Conservation (phyloP, 495 filamentous ascomycete genomes). For the Aspergillus steynii region DNA sequence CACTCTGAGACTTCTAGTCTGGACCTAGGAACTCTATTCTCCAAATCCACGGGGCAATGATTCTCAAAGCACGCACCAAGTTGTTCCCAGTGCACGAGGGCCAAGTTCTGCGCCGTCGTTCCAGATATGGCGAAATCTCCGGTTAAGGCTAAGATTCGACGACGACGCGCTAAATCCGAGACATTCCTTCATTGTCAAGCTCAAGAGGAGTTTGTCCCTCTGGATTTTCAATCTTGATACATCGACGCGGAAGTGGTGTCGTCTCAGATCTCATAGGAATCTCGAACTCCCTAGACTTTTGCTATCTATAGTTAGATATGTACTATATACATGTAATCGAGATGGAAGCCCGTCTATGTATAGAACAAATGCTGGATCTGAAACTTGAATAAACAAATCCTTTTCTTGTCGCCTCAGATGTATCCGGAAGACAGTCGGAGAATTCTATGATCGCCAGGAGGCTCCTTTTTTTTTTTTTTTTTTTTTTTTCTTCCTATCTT, state of each 20-base stretch:
- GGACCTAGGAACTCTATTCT: conserved; percentile 18
- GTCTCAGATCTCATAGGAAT: background rate
- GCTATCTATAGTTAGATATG: background rate
- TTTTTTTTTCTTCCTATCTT: background rate
- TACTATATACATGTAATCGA: background rate
- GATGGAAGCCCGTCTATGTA: background rate
- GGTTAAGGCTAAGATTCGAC: conserved; percentile 20
- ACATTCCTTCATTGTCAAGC: conserved; percentile 7
- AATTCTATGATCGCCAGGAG: conserved; percentile 7
- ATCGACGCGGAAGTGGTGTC: background rate
- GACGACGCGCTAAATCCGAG: conserved; percentile 11
- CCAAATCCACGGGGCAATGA: conserved; percentile 4
- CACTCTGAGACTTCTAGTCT: conserved; percentile 12
- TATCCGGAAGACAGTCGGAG: background rate
- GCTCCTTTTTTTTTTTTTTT: background rate
- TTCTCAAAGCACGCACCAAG: conserved; percentile 16
- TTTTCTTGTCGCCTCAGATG: background rate
- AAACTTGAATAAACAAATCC: background rate
- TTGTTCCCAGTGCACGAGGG: conserved; percentile 11
- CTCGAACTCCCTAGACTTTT: background rate
- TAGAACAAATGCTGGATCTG: background rate
- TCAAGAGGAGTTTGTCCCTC: background rate
- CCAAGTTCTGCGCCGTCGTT: conserved; percentile 13
- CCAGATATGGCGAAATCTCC: conserved; percentile 25
- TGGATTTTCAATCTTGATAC: background rate